Conservation (phyloP, 2,329 filamentous ascomycete species). For the Xylaria sp. region DNA sequence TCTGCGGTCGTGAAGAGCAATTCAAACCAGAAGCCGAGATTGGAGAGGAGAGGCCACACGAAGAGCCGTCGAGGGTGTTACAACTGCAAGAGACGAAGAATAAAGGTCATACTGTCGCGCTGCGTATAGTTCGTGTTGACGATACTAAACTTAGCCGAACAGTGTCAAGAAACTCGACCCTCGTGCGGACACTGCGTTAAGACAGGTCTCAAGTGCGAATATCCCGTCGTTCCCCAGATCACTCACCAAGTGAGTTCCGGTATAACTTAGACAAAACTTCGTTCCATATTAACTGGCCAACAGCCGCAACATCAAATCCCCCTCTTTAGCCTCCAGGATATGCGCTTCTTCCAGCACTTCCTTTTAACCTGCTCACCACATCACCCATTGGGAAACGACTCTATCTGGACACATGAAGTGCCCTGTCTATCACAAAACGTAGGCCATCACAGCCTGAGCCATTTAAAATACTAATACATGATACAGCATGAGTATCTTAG, state of each 20-base stretch:
- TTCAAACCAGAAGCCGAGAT: conserved; percentile 44
- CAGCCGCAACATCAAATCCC: conserved; percentile 64
- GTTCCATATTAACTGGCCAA: conserved; percentile 26
- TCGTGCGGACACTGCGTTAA: conserved; percentile 68
- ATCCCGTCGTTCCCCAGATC: conserved; percentile 58
- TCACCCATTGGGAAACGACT: conserved; percentile 68
- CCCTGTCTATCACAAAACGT: conserved; percentile 71
- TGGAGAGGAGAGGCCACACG: conserved; percentile 66
- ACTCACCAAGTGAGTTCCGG: conserved; percentile 53
- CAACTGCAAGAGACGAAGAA: conserved; percentile 69
- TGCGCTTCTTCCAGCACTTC: conserved; percentile 74
- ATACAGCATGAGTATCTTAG: conserved; percentile 37
- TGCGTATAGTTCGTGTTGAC: background rate
- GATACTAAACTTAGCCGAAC: conserved; percentile 9
- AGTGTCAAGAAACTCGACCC: conserved; percentile 71
- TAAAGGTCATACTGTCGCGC: conserved; percentile 55
- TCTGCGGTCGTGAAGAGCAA: conserved; percentile 19
- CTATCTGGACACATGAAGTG: conserved; percentile 70
- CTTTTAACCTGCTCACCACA: conserved; percentile 66
- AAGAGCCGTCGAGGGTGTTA: conserved; percentile 70
- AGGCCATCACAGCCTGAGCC: conserved; percentile 35
- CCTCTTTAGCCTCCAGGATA: conserved; percentile 65
- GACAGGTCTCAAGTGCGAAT: conserved; percentile 66
- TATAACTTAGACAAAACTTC: too few species aligned
- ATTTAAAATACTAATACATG: conserved; percentile 10